These are phyloP conservation scores for Dendrobium officinale DNA, from an alignment of 106 monocot genomes.

Conservation along the genomic window DNA sequence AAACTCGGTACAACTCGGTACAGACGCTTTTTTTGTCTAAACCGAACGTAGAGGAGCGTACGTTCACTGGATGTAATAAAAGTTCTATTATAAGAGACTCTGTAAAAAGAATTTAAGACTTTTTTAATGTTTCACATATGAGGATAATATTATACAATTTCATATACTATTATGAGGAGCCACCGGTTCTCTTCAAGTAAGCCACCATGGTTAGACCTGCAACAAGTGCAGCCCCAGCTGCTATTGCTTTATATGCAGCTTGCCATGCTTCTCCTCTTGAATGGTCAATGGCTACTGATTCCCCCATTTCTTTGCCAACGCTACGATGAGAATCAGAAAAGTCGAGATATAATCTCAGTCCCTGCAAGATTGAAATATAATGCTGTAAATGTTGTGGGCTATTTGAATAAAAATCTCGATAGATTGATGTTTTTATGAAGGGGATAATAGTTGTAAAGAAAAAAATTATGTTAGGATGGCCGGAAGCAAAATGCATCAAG, in stretches of 20 bases:
- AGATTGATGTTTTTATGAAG: neutral
- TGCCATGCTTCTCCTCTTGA: slow-evolving; percentile 1
- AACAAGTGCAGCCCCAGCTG: slow-evolving; percentile 1
- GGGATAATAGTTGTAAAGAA: neutral
- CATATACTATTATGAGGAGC: neutral
- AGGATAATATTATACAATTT: too few species aligned
- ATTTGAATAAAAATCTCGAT: too few species aligned
- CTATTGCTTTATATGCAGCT: slow-evolving; percentile 1
- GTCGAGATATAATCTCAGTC: slow-evolving; percentile 1
- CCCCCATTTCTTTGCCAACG: neutral
- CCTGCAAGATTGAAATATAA: neutral
- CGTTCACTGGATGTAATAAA: too few species aligned
- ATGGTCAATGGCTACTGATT: neutral
- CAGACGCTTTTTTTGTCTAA: too few species aligned
- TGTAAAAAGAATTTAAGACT: too few species aligned
- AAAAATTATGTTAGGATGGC: neutral
- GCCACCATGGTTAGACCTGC: neutral
- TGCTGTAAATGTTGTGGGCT: too few species aligned
- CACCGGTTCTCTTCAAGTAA: slow-evolving; percentile 6
- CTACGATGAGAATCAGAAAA: neutral
- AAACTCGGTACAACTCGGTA: too few species aligned
- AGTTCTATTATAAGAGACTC: too few species aligned
- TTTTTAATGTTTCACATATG: too few species aligned
- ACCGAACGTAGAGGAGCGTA: too few species aligned
- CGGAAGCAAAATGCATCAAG: too few species aligned